Conservation (phyloP, 2,329 filamentous ascomycete species). For the Colletotrichum sp. region DNA sequence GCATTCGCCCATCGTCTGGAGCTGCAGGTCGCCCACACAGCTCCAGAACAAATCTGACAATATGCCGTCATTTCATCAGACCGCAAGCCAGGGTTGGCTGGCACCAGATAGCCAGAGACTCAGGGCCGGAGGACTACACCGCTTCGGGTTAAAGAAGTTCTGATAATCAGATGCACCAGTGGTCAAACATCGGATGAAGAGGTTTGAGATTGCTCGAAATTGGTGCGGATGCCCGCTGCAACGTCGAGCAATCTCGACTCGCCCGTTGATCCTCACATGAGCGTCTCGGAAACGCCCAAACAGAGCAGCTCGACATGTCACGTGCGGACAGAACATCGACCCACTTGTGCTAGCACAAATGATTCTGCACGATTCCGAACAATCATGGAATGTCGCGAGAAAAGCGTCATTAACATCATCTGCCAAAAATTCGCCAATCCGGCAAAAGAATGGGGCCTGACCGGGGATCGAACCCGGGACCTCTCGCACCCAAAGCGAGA, state of each 20-base stretch:
- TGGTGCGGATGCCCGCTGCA: slow-evolving; percentile 9
- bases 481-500: slow-evolving; percentile 40
- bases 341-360: background rate
- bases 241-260: slow-evolving; percentile 16
- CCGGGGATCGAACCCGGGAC: slow-evolving; percentile 38
- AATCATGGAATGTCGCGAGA: background rate
- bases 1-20: background rate
- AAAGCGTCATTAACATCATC: background rate
- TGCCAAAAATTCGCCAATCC: background rate
- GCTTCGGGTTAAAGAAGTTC: background rate
- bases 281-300: background rate
- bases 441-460: slow-evolving; percentile 27
- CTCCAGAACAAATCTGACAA: background rate
- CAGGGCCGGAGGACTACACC: background rate
- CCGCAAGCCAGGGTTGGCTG: background rate
- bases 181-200: background rate
- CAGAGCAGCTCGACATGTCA: background rate
- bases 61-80: slow-evolving; percentile 15
- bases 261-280: slow-evolving; percentile 19
- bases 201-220: slow-evolving; percentile 15
- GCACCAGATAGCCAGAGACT: background rate
- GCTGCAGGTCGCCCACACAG: background rate
- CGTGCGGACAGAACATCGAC: background rate
- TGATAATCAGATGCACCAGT: background rate
- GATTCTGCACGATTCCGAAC: background rate